Evolutionary conservation across 2,329 filamentous ascomycete species (phyloP).

Genomic region (Fusarium sp.): DNA sequence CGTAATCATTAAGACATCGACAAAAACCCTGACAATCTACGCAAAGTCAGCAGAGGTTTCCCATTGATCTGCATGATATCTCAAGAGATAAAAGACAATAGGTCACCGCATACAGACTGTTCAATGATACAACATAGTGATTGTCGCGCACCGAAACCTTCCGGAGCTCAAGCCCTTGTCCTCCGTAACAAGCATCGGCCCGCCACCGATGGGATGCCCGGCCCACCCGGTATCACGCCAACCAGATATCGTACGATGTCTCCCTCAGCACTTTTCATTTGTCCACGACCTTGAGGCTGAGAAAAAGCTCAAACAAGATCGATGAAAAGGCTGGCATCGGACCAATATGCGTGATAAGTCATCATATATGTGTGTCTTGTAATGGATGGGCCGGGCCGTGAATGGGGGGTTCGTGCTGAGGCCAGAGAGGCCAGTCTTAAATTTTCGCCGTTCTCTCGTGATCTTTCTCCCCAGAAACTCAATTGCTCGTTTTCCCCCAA

Average conservation of each 20-base stretch:
- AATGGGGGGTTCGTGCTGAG: conserved; percentile 12
- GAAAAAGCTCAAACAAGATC: neutral
- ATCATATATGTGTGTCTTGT: conserved; percentile 12
- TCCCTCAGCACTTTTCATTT: neutral
- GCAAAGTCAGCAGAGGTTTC: neutral
- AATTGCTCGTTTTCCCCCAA: neutral
- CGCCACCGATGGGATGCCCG: conserved; percentile 43
- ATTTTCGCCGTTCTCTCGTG: conserved; percentile 17
- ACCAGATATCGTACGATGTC: conserved; percentile 43
- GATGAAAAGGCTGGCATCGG: neutral
- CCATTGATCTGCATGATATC: neutral
- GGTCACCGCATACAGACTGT: neutral
- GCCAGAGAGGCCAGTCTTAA: conserved; percentile 9
- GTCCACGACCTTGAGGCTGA: neutral
- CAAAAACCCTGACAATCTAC: neutral
- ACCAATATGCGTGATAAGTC: conserved; percentile 3
- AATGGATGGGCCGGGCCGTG: conserved; percentile 27
- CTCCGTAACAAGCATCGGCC: conserved; percentile 34
- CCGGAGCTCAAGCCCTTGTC: conserved; percentile 11
- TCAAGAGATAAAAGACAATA: neutral
- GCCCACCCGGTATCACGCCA: conserved; percentile 39
- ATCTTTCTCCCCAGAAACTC: neutral
- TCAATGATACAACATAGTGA: neutral
- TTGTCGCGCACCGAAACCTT: conserved; percentile 4
- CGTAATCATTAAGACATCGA: neutral